Evolutionary conservation across 2,329 filamentous ascomycete species (phyloP).

Genomic region (Fusarium sp.): DNA sequence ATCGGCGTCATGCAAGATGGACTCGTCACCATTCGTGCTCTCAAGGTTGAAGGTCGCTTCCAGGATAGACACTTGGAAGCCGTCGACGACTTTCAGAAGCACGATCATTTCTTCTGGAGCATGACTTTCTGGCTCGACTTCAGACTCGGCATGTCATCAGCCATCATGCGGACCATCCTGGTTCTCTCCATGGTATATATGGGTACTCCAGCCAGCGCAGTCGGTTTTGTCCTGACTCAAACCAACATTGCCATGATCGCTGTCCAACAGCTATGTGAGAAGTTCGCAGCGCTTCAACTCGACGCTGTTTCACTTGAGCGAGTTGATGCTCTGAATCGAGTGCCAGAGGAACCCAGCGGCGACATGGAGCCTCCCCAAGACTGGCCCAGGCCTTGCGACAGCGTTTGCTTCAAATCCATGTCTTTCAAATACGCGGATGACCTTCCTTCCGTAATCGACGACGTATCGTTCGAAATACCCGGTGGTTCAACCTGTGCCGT

Average conservation of each 20-base stretch:
- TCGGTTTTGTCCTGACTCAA: conserved; percentile 83
- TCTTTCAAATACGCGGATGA: conserved; percentile 84
- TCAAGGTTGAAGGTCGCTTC: conserved; percentile 82
- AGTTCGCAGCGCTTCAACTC: conserved; percentile 89
- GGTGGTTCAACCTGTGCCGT: conserved; percentile 73
- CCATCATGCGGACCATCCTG: conserved; percentile 78
- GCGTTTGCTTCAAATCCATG: conserved; percentile 81
- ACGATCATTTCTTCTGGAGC: conserved; percentile 97
- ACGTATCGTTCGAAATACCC: conserved; percentile 80
- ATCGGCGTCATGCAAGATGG: conserved; percentile 90
- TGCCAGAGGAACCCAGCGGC: conserved; percentile 81
- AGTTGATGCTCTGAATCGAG: conserved; percentile 82
- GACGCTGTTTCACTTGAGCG: conserved; percentile 92
- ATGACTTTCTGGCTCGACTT: conserved; percentile 88
- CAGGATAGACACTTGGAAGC: conserved; percentile 83
- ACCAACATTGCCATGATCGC: conserved; percentile 55
- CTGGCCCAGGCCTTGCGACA: conserved; percentile 81
- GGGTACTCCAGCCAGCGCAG: conserved; percentile 80
- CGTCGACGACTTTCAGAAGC: conserved; percentile 90
- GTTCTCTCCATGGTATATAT: conserved; percentile 81
- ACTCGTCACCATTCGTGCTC: conserved; percentile 87
- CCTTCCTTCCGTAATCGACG: conserved; percentile 77
- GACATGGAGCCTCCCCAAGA: conserved; percentile 76
- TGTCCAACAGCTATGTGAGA: conserved; percentile 73
- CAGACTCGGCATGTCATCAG: conserved; percentile 74